A percentile compares a stretch with the other conserved stretches of the same genome.
Evolutionary conservation across 108 stramenopile genomes (phyloP).

Genomic region (Nitzschia sp.): DNA sequence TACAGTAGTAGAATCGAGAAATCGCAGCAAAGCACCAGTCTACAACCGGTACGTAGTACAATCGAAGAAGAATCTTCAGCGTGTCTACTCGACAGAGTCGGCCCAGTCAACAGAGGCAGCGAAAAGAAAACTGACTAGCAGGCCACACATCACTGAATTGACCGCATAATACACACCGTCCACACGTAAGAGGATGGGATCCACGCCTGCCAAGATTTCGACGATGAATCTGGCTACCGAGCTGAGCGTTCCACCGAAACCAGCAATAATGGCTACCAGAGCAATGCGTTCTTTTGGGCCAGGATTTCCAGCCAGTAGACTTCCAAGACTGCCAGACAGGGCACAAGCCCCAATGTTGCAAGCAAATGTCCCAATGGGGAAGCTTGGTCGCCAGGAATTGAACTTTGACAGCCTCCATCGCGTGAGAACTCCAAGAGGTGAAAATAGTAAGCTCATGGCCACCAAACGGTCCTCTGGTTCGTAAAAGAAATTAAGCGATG

Average conservation of each 20-base stretch:
- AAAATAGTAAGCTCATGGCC: constrained; percentile 72
- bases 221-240: constrained; percentile 76
- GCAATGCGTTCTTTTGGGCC: constrained; percentile 66
- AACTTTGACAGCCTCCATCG: constrained; percentile 70
- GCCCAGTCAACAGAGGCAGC: constrained; percentile 79
- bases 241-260: constrained; percentile 76
- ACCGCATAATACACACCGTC: constrained; percentile 75
- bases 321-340: constrained; percentile 66
- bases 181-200: constrained; percentile 80
- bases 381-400: constrained; percentile 68
- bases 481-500: constrained; percentile 59
- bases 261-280: constrained; percentile 70
- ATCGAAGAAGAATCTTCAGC: no score
- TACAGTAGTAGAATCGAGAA: no score
- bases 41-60: no score
- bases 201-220: constrained; percentile 67
- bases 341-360: constrained; percentile 80
- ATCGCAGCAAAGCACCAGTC: no score
- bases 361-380: constrained; percentile 81
- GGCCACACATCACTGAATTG: constrained; percentile 58
- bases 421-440: constrained; percentile 74
- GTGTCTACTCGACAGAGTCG: constrained; percentile 40
- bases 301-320: constrained; percentile 75
- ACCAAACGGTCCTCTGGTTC: constrained; percentile 57
- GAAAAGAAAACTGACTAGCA: constrained; percentile 69